phyloP scores from a whole-genome alignment of 1,284 basidiomycete species.

The Prillingera fragicola region DNA sequence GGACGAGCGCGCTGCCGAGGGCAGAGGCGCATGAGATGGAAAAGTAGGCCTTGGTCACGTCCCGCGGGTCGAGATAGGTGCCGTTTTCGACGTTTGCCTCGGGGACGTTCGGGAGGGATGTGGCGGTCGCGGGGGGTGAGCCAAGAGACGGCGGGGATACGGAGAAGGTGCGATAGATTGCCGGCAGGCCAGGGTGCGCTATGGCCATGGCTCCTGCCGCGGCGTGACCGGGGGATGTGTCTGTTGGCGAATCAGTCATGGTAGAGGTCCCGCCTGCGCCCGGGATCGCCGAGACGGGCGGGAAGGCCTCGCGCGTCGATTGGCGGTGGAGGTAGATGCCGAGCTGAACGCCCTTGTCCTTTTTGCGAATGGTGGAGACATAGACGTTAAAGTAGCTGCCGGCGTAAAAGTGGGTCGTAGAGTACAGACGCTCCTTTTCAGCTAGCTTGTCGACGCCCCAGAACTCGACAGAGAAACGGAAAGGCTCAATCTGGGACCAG shows the following conservation, averaged over 20 bases:
- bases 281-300: constrained; percentile 13
- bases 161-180: constrained; percentile 18
- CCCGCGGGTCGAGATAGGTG: constrained; percentile 47
- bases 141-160: constrained; percentile 9
- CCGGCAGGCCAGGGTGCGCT: too few relatives aligned
- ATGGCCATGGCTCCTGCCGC: too few relatives aligned
- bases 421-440: constrained; percentile 66
- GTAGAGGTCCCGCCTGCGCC: too few relatives aligned
- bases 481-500: constrained; percentile 56
- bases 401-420: constrained; percentile 51
- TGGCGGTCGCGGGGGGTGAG: constrained; percentile 5
- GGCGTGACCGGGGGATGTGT: too few relatives aligned
- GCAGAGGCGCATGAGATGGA: constrained; percentile 73
- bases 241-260: too few relatives aligned
- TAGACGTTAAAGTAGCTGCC: constrained; percentile 53
- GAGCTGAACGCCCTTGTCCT: constrained; percentile 62
- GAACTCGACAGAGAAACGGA: constrained; percentile 78
- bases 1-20: constrained; percentile 72
- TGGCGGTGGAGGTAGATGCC: constrained; percentile 84
- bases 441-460: constrained; percentile 76
- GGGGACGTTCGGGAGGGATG: constrained; percentile 10
- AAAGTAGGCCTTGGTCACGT: constrained; percentile 59
- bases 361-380: constrained; percentile 73
- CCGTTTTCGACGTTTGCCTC: constrained; percentile 9
- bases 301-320: constrained; percentile 53